Conservation (phyloP, 2,329 filamentous ascomycete species). For the Stemphylium beticola region DNA sequence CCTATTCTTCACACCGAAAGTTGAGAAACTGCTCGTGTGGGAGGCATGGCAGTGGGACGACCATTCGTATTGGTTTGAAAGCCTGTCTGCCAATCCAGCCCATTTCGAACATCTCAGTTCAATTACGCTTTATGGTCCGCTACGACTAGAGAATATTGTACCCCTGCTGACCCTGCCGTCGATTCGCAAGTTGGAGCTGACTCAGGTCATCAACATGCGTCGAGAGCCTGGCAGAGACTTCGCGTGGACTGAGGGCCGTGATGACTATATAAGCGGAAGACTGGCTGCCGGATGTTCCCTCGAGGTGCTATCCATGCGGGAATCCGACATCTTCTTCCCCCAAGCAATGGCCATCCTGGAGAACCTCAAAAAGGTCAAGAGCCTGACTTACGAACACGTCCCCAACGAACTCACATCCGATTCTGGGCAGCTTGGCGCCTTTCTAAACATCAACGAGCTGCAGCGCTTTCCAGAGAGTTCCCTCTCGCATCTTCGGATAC, state of each 20-base stretch:
- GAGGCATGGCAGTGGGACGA: conserved; percentile 16
- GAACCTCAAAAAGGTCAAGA: conserved; percentile 5
- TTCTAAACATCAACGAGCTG: neutral
- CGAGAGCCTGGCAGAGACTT: conserved; percentile 4
- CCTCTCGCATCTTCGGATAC: conserved; percentile 4
- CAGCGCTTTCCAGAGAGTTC: neutral
- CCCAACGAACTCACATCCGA: neutral
- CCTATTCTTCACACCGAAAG: conserved; percentile 11
- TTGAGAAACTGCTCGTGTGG: conserved; percentile 2
- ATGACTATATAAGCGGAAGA: neutral
- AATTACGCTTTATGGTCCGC: conserved; percentile 9
- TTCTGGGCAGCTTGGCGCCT: neutral
- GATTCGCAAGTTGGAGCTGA: conserved; percentile 4
- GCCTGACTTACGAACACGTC: conserved; percentile 11
- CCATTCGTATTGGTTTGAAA: conserved; percentile 15
- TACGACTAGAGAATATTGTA: conserved; percentile 14
- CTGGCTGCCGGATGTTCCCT: conserved; percentile 8
- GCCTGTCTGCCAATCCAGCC: neutral
- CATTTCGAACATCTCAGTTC: conserved; percentile 8
- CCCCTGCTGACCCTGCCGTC: conserved; percentile 14
- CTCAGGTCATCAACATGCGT: conserved; percentile 2
- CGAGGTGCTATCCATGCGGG: conserved; percentile 3
- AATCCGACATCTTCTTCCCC: conserved; percentile 1
- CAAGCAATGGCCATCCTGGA: neutral
- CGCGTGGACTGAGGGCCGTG: neutral